phyloP scores from a whole-genome alignment of 2,329 filamentous ascomycete genomes.

The Elsinoe perseae region DNA sequence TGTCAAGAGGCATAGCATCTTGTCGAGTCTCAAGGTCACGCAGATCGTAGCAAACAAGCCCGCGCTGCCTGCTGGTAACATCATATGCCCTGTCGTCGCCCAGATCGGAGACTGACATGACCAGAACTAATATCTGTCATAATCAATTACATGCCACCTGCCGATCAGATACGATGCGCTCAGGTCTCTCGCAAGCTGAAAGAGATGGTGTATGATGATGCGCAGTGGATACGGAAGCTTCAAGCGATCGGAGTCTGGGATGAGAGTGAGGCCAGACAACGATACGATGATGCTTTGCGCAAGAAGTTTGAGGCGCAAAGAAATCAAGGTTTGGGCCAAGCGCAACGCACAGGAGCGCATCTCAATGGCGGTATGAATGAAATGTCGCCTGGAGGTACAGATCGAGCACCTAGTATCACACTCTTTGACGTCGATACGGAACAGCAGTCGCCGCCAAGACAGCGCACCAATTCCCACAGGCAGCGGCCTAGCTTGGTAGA shows the following conservation, averaged over 20 bases:
- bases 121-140: constrained; percentile 80
- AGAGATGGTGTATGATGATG: constrained; percentile 99
- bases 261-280: constrained; percentile 71
- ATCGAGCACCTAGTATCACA: constrained; percentile 44
- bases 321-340: constrained; percentile 35
- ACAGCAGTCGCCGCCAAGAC: constrained; percentile 46
- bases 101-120: constrained; percentile 18
- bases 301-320: constrained; percentile 50
- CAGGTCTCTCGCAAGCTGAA: constrained; percentile 76
- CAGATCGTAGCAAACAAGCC: constrained; percentile 74
- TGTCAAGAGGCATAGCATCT: constrained; percentile 41
- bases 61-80: constrained; percentile 68
- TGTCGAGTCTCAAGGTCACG: constrained; percentile 70
- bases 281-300: constrained; percentile 63
- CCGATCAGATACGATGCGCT: constrained; percentile 79
- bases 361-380: constrained; percentile 32
- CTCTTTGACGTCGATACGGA: constrained; percentile 68
- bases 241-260: constrained; percentile 89
- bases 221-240: constrained; percentile 81
- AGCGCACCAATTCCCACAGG: constrained; percentile 21
- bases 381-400: constrained; percentile 29
- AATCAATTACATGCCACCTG: constrained; percentile 78
- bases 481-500: constrained; percentile 42
- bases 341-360: constrained; percentile 29
- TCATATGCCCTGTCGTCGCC: constrained; percentile 8